Base-by-base conservation (phyloP, 768 basidiomycete genomes). In the Kwoniella bestiolae region DNA sequence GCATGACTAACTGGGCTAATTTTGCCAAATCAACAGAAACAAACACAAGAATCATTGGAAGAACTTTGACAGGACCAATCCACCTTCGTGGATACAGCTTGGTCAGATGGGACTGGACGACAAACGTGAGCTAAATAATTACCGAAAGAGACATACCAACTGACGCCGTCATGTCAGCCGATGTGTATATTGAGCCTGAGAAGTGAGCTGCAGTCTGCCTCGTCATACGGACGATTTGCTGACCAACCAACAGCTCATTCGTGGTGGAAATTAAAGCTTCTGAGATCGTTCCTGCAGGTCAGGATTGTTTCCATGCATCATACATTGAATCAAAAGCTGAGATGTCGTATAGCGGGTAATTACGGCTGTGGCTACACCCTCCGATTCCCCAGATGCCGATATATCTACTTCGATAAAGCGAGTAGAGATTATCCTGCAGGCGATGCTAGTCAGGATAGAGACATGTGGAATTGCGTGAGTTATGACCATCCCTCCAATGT, bases 241-340 rank as follows among this genome's bases (percentile, higher is more conserved):
- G 3, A 28, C 60, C 3, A 0, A 12, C 26, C 29, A 34, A 21
- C 65, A 96, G 94, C 71, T 96, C 95, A 0, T 98, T 99, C 80
- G 90, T 97, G 35, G 65, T 98, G 70, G 90, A 90, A 72, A 87
- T 98, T 61, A 98, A 98, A 81, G 95, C 92, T 0, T 91, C 94
- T 0, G 94, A 97, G 78, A 91, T 98, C 57, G 88, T 88, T 2
- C 82, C 85, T 9, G 86, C 91, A 47, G 90, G 92, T 89, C 63
- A 44, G 78, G 68, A 14, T 62, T 25, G 34, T 21, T 32, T 16
- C 12, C 21, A n/a, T 18, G 3, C 38, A 44, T 25, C 3, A 23
- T 32, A 31, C 5, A 46, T 5, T n/a, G n/a, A n/a, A n/a, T n/a
- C n/a, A n/a, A n/a, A 21, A 60, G 46, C 47, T 51, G 25, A 56